A percentile compares a stretch with the other conserved stretches of the same genome.
These are phyloP conservation scores for Thuidium tamariscinum DNA, from an alignment of 225 moss, liverwort and hornwort genomes.

Conservation along the genomic window DNA sequence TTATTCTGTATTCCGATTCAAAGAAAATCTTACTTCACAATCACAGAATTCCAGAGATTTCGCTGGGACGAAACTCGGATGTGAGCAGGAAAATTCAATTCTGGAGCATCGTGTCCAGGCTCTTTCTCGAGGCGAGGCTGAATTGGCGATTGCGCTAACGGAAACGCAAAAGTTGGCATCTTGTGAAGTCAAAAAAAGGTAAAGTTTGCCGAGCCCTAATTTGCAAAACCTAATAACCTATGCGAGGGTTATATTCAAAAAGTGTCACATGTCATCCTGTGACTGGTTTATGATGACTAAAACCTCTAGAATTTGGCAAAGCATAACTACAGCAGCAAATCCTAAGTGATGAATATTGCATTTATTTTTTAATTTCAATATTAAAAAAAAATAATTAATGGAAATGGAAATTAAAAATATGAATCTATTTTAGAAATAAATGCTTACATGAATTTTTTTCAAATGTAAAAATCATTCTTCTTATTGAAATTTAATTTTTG, in stretches of 20 bases:
- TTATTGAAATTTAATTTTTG: background rate
- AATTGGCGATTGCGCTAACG: background rate
- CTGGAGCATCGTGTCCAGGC: background rate
- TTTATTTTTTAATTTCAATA: background rate
- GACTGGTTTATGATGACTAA: too few relatives aligned
- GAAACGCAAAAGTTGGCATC: background rate
- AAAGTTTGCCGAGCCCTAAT: background rate
- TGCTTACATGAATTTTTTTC: too few relatives aligned
- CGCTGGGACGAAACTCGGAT: background rate
- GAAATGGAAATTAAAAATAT: background rate
- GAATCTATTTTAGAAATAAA: background rate
- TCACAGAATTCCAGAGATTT: background rate
- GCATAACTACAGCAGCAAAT: background rate
- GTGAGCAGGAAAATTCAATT: background rate
- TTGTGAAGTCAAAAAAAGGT: background rate
- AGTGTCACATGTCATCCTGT: background rate
- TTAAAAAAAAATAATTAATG: too few relatives aligned
- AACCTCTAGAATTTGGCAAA: background rate
- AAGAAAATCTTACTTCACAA: background rate
- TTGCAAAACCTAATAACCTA: too few relatives aligned
- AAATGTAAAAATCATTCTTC: accelerated
- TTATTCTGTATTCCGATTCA: background rate
- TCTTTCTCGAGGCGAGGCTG: background rate
- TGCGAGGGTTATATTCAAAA: background rate
- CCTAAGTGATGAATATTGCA: accelerated